phyloP scores from a whole-genome alignment of 768 basidiomycete species.

The Naganishia friedmannii region DNA sequence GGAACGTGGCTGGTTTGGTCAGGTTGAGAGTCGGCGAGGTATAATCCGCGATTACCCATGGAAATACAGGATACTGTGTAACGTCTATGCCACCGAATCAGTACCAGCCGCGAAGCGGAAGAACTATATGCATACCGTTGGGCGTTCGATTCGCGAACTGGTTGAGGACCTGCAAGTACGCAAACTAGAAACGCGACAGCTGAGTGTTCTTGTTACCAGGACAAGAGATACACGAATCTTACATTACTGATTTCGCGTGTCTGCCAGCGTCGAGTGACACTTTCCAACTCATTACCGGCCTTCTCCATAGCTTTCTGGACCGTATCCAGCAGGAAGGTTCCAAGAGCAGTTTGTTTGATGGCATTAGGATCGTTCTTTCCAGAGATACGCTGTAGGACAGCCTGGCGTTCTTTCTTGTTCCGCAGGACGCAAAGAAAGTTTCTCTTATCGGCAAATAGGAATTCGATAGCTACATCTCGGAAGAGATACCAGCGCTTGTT shows the following conservation, averaged over 20 bases:
- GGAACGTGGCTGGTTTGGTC: slow-evolving; percentile 36
- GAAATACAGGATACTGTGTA: slow-evolving; percentile 82
- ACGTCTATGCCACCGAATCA: slow-evolving; percentile 57
- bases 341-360: slow-evolving; percentile 55
- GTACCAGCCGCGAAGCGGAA: not conserved
- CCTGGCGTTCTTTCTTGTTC: slow-evolving; percentile 63
- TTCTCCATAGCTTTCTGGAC: slow-evolving; percentile 47
- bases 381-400: slow-evolving; percentile 45
- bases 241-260: slow-evolving; percentile 88
- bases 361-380: slow-evolving; percentile 60
- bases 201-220: not conserved
- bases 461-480: slow-evolving; percentile 86
- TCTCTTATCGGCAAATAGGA: slow-evolving; percentile 89
- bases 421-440: slow-evolving; percentile 80
- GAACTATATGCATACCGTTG: slow-evolving; percentile 56
- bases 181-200: slow-evolving; percentile 61
- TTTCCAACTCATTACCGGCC: slow-evolving; percentile 46
- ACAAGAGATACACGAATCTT: slow-evolving; percentile 34
- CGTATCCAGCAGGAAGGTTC: slow-evolving; percentile 48
- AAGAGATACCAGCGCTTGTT: slow-evolving; percentile 83
- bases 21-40: slow-evolving; percentile 58
- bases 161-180: slow-evolving; percentile 82
- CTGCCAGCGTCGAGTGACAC: slow-evolving; percentile 67
- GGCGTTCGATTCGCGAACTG: slow-evolving; percentile 90
- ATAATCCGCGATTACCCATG: slow-evolving; percentile 88